Evolutionary conservation across 441 rosid genomes (phyloP), one percentile per base, ranked within the genome.

Genomic region (Adansonia madagascariensis): DNA sequence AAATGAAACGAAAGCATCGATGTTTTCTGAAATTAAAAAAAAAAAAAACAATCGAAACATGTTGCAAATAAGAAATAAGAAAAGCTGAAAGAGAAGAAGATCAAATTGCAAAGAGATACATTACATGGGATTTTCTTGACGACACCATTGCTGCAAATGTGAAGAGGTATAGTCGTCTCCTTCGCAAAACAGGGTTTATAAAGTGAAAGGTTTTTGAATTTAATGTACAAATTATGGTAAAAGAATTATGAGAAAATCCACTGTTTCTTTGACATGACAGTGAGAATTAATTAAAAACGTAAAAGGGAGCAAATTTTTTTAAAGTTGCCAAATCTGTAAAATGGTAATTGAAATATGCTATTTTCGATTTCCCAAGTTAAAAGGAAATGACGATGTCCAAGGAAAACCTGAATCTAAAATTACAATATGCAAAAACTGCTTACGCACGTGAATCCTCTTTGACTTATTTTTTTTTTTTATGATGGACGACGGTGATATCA

Each of bases 81-180:
- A 18, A 2, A 56, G 20, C 12, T 59, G 14, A 12, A 24, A 1
- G 14, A 24, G 6, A 20, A 14, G 53, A 14, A 12, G 46, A 27
- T 27, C 59, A 53, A 27, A 7, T 6, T 18, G 31, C 2, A 31
- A 17, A 46, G 43, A 53, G 47, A 60, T 8, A 55, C 8, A 39
- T 41, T 59, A 77, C 80, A 12, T 63, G 43, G 53, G 53, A 15
- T 20, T 71, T 47, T 67, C 75, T 67, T 39, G 74, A 71, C 20
- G 47, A 27, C 56, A 70, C 81, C 83, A 70, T 82, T 20, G 65
- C 11, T 49, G 57, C 8, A 41, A 69, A 3, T n/a, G 2, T 44
- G 3, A 6, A 2, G 39, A 69, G 56, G 27, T 43, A 18, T 4
- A 44, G 2, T 20, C 20, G 11, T 22, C 20, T 49, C 31, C 43